Percentiles rank a stretch among this genome's conserved stretches.
These are phyloP conservation scores for Oryza meridionalis DNA, from an alignment of 176 grass and related monocot genomes.

Conservation along the genomic window DNA sequence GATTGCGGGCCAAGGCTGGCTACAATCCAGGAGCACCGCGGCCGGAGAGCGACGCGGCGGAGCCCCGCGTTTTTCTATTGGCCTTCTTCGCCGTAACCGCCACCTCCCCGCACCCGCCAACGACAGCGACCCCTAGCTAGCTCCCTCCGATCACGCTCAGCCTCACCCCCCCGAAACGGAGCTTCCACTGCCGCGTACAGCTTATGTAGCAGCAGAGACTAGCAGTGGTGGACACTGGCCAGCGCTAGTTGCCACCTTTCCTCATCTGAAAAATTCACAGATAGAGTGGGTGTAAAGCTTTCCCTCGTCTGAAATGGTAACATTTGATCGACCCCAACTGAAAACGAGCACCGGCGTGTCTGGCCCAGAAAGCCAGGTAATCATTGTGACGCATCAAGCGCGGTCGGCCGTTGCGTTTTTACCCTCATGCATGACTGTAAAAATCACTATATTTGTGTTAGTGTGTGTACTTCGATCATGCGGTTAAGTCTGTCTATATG, in stretches of 20 bases:
- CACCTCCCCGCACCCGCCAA: conserved; percentile 73
- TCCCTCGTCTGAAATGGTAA: neutral
- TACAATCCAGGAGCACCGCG: conserved; percentile 64
- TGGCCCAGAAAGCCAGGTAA: conserved; percentile 45
- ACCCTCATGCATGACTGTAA: neutral
- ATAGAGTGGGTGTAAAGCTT: neutral
- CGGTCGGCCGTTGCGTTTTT: no score
- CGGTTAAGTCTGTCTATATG: no score
- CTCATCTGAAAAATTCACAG: conserved; percentile 18
- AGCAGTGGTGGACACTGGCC: conserved; percentile 1
- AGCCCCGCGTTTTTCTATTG: conserved; percentile 55
- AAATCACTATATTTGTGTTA: neutral
- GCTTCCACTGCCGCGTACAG: conserved; percentile 12
- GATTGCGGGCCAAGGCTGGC: conserved; percentile 84
- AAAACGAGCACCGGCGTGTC: conserved; percentile 44
- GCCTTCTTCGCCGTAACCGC: conserved; percentile 80
- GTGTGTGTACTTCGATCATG: no score
- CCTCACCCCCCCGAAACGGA: neutral
- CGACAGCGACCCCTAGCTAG: conserved; percentile 61
- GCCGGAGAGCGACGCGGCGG: conserved; percentile 50
- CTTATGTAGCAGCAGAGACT: neutral
- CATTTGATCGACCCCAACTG: conserved; percentile 13
- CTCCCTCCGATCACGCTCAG: conserved; percentile 1
- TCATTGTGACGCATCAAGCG: conserved; percentile 14
- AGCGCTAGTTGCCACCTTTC: conserved; percentile 12